Percentiles rank a stretch among this genome's conserved stretches.
These are phyloP conservation scores for Calvatia gigantea DNA, from an alignment of 768 basidiomycete genomes.

Conservation along the genomic window DNA sequence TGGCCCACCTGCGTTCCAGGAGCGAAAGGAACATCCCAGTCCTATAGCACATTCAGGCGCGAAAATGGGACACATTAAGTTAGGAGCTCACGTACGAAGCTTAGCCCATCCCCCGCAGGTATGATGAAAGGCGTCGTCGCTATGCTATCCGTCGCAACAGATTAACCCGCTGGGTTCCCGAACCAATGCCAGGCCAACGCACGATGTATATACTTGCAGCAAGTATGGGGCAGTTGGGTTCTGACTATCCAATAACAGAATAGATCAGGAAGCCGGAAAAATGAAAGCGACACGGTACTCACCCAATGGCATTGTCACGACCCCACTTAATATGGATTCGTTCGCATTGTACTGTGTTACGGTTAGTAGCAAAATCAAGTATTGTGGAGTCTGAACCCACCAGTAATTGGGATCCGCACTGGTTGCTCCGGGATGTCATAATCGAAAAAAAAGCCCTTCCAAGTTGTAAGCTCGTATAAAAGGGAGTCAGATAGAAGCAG, in stretches of 20 bases:
- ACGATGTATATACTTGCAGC: slow-evolving; percentile 49
- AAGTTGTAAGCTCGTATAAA: no score
- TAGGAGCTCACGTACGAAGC: slow-evolving; percentile 24
- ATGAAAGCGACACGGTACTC: slow-evolving; percentile 10
- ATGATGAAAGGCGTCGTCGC: slow-evolving; percentile 41
- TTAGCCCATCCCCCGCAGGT: slow-evolving; percentile 30
- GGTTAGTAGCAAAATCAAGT: neutral
- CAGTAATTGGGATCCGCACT: slow-evolving; percentile 30
- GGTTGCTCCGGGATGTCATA: slow-evolving; percentile 25
- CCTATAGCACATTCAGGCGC: slow-evolving; percentile 30
- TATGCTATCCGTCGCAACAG: no score
- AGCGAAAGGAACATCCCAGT: slow-evolving; percentile 47
- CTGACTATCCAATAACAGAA: no score
- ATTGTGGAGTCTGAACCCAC: no score
- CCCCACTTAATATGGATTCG: slow-evolving; percentile 33
- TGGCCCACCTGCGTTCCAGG: slow-evolving; percentile 42
- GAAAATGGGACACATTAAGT: neutral
- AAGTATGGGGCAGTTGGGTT: slow-evolving; percentile 47
- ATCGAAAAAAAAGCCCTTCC: slow-evolving; percentile 35
- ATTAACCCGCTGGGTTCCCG: no score
- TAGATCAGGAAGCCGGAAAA: no score
- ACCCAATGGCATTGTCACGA: slow-evolving; percentile 27
- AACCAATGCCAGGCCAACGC: no score
- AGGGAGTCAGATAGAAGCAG: no score
- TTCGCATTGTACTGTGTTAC: slow-evolving; percentile 32